phyloP scores from a whole-genome alignment of 305 asterid species.

The Solanum chacoense region DNA sequence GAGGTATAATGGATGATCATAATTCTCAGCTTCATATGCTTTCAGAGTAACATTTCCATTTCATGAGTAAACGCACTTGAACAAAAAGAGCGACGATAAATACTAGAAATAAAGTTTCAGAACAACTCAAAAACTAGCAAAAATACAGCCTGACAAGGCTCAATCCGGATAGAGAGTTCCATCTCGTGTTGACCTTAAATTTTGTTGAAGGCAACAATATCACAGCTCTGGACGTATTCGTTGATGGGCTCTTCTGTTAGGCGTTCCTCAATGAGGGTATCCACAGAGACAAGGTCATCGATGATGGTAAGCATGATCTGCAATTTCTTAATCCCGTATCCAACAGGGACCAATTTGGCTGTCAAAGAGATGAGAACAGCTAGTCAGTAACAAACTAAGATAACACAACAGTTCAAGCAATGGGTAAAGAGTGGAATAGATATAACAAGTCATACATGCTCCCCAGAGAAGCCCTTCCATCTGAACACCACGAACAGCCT shows the following conservation, averaged over 20 bases:
- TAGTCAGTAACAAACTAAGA: neutral
- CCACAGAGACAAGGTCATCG: slow-evolving; percentile 89
- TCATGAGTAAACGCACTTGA: neutral
- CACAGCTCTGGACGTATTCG: slow-evolving; percentile 88
- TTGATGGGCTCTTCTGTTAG: slow-evolving; percentile 78
- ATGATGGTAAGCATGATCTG: slow-evolving; percentile 84
- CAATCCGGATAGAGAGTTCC: neutral
- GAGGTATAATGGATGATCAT: neutral
- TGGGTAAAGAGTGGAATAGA: neutral
- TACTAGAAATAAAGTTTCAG: neutral
- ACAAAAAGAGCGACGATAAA: neutral
- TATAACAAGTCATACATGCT: slow-evolving; percentile 49
- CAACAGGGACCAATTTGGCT: slow-evolving; percentile 86
- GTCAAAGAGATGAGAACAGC: slow-evolving; percentile 11
- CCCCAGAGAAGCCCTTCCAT: slow-evolving; percentile 79
- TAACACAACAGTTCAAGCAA: neutral
- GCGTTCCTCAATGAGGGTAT: slow-evolving; percentile 61
- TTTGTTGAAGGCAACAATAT: slow-evolving; percentile 95
- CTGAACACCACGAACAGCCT: slow-evolving; percentile 58
- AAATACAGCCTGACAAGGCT: slow-evolving; percentile 35
- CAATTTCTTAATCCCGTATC: slow-evolving; percentile 90
- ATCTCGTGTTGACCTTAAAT: slow-evolving; percentile 30
- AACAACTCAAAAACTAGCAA: slow-evolving; percentile 19
- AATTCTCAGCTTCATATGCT: neutral
- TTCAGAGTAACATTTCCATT: neutral